Base-by-base conservation (phyloP, 495 filamentous ascomycete species). In the Penicillium riverlandense region DNA sequence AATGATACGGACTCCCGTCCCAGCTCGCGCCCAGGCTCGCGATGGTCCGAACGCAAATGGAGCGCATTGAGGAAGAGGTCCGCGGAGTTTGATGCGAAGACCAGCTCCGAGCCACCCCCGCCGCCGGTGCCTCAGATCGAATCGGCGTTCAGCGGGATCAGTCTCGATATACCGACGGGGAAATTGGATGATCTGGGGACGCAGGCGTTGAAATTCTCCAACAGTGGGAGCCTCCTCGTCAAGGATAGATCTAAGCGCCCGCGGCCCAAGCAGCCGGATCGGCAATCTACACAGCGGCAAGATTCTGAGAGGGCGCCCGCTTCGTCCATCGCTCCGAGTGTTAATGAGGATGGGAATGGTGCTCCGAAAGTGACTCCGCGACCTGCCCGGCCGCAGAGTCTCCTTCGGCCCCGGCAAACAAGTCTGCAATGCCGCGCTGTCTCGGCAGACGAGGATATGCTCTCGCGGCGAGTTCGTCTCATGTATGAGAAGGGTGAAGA, bases 391-490 rank as follows among this genome's bases (percentile, higher is more conserved):
- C 50, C 55, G 12, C 43, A 57, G 42, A 43, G 57, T 9, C 62
- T 59, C 33, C 61, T 70, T 27, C 63, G 58, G 41, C 52, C 66
- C 14, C 59, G 62, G 38, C 61, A 59, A 34, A 59, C 57, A 35
- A 67, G 50, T 48, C 55, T 62, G 35, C 54, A 53, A 27, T 55
- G 43, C 36, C 56, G 65, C 44, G 66, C 59, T 11, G 66, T 71
- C 44, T 90, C 90, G 40, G 76, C 84, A 22, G 89, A 95, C 55
- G 81, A 90, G 51, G 86, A 89, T 60, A 83, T 80, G 73, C 76
- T 94, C 55, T 94, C 88, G 49, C 81, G 84, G 60, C 87, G 89
- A 62, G 89, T 96, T 48, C 82, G 90, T 55, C 80, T 88, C 50
- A 90, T 95, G 86, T 96, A 96, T 69, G 86, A 89, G 63, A 80